Evolutionary conservation across 2,329 filamentous ascomycete genomes (phyloP).

Genomic region (Fusarium palustre): DNA sequence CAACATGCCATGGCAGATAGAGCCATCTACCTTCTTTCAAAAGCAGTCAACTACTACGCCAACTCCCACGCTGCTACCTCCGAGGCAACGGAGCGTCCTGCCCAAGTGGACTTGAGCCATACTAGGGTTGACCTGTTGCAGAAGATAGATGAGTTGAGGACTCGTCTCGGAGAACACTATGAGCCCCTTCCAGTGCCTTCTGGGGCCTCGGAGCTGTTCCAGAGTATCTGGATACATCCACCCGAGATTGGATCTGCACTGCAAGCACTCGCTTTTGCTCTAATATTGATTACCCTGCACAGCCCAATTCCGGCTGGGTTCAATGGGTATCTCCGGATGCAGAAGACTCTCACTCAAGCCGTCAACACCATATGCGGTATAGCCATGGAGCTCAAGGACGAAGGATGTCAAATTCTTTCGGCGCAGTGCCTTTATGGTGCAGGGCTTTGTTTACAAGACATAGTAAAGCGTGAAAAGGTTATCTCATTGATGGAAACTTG

Average conservation of each 20-base stretch:
- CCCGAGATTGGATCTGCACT: not conserved
- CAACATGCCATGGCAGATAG: not conserved
- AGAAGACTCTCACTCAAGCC: not conserved
- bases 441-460: not conserved
- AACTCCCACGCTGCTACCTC: not conserved
- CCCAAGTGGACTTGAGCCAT: not conserved
- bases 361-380: not conserved
- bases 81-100: not conserved
- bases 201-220: not conserved
- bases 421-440: not conserved
- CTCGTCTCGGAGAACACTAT: not conserved
- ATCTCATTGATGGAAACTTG: not conserved
- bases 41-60: not conserved
- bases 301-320: not conserved
- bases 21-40: not conserved
- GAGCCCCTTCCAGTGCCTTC: not conserved
- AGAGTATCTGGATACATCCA: not conserved
- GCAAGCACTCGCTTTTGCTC: accelerated
- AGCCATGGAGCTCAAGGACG: not conserved
- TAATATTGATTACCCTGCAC: not conserved
- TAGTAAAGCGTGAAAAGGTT: not conserved
- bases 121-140: not conserved
- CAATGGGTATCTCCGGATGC: not conserved
- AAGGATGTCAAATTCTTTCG: not conserved
- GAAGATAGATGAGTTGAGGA: not conserved